Base-by-base conservation (phyloP, 139 green algal genomes). In the Micractinium conductrix region DNA sequence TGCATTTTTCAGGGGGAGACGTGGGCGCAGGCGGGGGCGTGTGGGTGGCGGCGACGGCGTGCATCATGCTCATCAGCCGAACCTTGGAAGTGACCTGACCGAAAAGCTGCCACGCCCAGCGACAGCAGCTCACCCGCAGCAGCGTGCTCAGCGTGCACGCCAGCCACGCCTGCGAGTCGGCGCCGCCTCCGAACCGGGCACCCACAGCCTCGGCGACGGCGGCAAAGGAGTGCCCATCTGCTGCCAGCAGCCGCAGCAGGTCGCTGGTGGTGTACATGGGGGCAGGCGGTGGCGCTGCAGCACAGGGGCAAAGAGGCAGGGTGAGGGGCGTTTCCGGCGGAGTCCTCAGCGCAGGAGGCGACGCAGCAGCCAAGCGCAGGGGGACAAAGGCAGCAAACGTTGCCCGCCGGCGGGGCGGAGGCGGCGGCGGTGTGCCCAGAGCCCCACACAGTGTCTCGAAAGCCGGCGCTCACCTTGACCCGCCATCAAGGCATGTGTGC, bases 161-260 rank as follows among this genome's bases (percentile, higher is more conserved):
- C 28, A 82, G 55, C 76, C 76, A 82, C 33, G 76, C 76, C 40
- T 55, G 76, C 9, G 33, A 50, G 21, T 53, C 76, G n/a, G 76
- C 24, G 58, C 48, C 55, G 58, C 50, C 58, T 28, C 76, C 76
- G 33, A 82, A 82, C 38, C 76, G 76, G 10, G 37, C 35, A 0
- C 58, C 76, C 58, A 82, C 76, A 12, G 58, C 76, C 28, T 43
- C 76, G 2, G 76, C 76, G 26, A 82, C 76, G 42, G 68, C 76
- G 21, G 21, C 58, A n/a, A 70, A 72, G 0, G 76, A 40, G 7
- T 44, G 58, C 24, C 55, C 58, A 22, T 82, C 55, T 0, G 58
- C 53, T 3, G 53, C 76, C 40, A 82, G 58, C 24, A 82, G 38
- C 40, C 76, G 76, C 26, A 82, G 38, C 24, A 82, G 55, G 55